A percentile compares a stretch with the other conserved stretches of the same genome.
phyloP scores from a whole-genome alignment of 352 stramenopile species.

The Discostella stelligera region DNA sequence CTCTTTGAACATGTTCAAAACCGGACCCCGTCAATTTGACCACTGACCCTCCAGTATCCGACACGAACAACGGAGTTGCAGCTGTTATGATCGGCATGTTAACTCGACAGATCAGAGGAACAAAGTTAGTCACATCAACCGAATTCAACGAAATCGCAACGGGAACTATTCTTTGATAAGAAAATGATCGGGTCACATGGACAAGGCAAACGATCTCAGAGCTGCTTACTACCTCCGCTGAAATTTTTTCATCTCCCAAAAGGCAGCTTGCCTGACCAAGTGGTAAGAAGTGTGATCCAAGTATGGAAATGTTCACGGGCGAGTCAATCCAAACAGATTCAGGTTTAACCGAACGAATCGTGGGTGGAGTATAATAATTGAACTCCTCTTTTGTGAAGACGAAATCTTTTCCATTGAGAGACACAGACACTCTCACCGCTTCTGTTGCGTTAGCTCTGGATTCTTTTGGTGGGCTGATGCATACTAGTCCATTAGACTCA shows the following conservation, averaged over 20 bases:
- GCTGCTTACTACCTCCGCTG: slow-evolving; percentile 21
- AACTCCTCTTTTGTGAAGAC: slow-evolving; percentile 14
- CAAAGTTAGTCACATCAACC: slow-evolving; percentile 27
- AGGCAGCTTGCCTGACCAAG: slow-evolving; percentile 11
- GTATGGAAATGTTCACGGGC: slow-evolving; percentile 11
- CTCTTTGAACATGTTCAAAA: slow-evolving; percentile 6
- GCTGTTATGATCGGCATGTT: slow-evolving; percentile 18
- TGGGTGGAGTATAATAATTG: slow-evolving; percentile 23
- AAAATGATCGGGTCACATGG: neutral
- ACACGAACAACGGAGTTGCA: slow-evolving; percentile 22
- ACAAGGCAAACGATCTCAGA: slow-evolving; percentile 19
- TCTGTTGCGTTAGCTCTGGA: slow-evolving; percentile 7
- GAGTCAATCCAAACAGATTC: slow-evolving; percentile 14
- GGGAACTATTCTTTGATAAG: slow-evolving; percentile 7
- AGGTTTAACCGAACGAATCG: slow-evolving; percentile 15
- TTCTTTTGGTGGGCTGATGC: slow-evolving; percentile 12
- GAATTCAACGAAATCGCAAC: slow-evolving; percentile 32
- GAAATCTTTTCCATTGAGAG: slow-evolving; percentile 39
- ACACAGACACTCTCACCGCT: slow-evolving; percentile 9
- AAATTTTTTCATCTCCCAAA: slow-evolving; percentile 11
- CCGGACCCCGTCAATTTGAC: slow-evolving; percentile 23
- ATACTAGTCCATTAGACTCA: slow-evolving; percentile 16
- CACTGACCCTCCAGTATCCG: slow-evolving; percentile 10
- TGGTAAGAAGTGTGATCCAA: slow-evolving; percentile 29
- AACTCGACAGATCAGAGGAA: slow-evolving; percentile 8